Percentiles rank a stretch among this genome's conserved stretches.
These are phyloP conservation scores for Zizania palustris DNA, from an alignment of 202 grass and related monocot species.

Conservation along the genomic window DNA sequence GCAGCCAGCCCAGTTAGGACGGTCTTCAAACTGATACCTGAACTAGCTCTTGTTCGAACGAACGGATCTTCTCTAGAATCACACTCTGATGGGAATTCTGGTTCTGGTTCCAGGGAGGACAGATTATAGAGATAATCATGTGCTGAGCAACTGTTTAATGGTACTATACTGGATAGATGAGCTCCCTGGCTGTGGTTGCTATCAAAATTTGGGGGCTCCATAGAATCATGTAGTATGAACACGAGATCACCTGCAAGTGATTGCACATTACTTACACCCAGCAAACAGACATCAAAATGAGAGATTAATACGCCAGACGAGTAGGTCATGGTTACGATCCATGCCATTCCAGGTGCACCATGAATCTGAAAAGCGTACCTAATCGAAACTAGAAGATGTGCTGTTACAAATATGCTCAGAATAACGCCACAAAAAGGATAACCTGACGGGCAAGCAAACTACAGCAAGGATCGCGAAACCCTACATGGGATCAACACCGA, in stretches of 20 bases:
- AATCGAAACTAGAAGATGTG: slow-evolving; percentile 3
- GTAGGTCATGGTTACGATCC: background rate
- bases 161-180: slow-evolving; percentile 29
- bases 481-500: slow-evolving; percentile 12
- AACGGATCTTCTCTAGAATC: slow-evolving; percentile 39
- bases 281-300: background rate
- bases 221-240: slow-evolving; percentile 40
- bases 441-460: background rate
- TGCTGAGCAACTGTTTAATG: slow-evolving; percentile 13
- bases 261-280: background rate
- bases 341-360: background rate
- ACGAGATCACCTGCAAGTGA: slow-evolving; percentile 27
- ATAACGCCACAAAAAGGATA: background rate
- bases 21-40: slow-evolving; percentile 63
- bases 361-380: background rate
- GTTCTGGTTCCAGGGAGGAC: slow-evolving; percentile 46
- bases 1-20: slow-evolving; percentile 61
- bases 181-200: slow-evolving; percentile 10
- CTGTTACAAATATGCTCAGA: background rate
- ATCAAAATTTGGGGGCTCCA: slow-evolving; percentile 41
- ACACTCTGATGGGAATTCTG: slow-evolving; percentile 50
- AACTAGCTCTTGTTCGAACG: slow-evolving; percentile 28
- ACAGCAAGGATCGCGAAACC: slow-evolving; percentile 1
- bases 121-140: slow-evolving; percentile 53
- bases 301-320: background rate